Evolutionary conservation across 805 yeast genomes (phyloP).

Genomic region (Nakazawaea wyomingensis): DNA sequence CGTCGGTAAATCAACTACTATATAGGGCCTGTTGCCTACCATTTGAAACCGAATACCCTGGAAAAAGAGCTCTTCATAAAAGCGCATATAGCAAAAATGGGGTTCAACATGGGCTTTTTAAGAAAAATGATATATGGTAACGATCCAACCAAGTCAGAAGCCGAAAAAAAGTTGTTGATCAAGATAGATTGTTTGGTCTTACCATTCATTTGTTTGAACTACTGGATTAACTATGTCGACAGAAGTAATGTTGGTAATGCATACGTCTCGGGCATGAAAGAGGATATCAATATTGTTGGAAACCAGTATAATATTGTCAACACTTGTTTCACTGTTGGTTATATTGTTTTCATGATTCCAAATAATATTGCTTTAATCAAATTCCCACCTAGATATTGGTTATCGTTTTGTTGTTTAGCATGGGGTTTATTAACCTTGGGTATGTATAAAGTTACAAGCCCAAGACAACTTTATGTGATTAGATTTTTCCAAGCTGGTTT

Average conservation of each 20-base stretch:
- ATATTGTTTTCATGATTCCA: slow-evolving; percentile 58
- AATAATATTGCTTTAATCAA: slow-evolving; percentile 47
- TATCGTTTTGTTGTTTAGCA: slow-evolving; percentile 45
- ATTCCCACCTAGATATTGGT: slow-evolving; percentile 47
- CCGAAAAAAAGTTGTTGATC: slow-evolving; percentile 27
- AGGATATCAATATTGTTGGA: slow-evolving; percentile 37
- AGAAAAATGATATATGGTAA: slow-evolving; percentile 23
- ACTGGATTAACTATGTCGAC: slow-evolving; percentile 49
- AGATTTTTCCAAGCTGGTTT: slow-evolving; percentile 58
- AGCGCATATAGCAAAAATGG: not conserved
- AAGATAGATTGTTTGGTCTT: slow-evolving; percentile 29
- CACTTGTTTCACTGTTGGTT: slow-evolving; percentile 57
- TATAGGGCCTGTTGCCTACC: not conserved
- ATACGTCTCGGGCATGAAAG: slow-evolving; percentile 57
- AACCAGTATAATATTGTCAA: slow-evolving; percentile 46
- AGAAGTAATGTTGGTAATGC: slow-evolving; percentile 49
- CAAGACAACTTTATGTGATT: slow-evolving; percentile 47
- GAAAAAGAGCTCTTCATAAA: no score
- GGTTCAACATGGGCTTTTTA: not conserved
- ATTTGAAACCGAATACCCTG: no score
- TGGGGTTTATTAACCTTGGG: slow-evolving; percentile 57
- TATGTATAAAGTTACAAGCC: slow-evolving; percentile 41
- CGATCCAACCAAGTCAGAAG: slow-evolving; percentile 30
- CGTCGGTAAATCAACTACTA: not conserved
- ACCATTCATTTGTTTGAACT: slow-evolving; percentile 31